Conservation (phyloP, 1,284 basidiomycete species). For the Trametes hirsuta region DNA sequence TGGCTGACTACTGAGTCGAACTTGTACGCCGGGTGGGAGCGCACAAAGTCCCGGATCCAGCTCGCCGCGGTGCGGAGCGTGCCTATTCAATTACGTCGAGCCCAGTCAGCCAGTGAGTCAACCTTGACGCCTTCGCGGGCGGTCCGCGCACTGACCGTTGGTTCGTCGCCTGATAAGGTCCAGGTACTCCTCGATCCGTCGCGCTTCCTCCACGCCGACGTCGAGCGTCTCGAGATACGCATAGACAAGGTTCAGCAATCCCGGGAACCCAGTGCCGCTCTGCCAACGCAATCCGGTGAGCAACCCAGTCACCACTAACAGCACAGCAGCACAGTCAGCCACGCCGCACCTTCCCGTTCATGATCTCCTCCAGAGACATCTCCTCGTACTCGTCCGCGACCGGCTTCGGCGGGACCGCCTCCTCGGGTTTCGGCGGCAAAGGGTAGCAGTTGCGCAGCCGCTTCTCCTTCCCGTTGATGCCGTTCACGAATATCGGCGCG, state of each 20-base stretch:
- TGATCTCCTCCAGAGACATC: conserved; percentile 92
- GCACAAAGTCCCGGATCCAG: conserved; percentile 94
- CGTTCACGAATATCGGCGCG: conserved; percentile 28
- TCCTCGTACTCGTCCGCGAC: conserved; percentile 90
- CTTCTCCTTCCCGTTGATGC: conserved; percentile 53
- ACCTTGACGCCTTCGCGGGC: background rate
- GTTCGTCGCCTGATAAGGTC: conserved; percentile 81
- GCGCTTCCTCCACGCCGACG: conserved; percentile 64
- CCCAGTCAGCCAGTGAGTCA: conserved; percentile 18
- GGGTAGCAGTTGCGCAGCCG: conserved; percentile 75
- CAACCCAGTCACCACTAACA: background rate
- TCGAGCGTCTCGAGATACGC: conserved; percentile 91
- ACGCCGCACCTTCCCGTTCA: conserved; percentile 82
- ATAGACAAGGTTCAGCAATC: conserved; percentile 84
- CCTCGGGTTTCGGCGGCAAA: conserved; percentile 52
- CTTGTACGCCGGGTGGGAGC: conserved; percentile 88
- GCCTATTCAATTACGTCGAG: conserved; percentile 46
- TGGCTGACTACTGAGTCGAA: conserved; percentile 89
- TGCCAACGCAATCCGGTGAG: background rate
- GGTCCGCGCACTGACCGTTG: conserved; percentile 58
- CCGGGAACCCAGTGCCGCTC: conserved; percentile 75
- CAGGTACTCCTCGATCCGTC: conserved; percentile 77
- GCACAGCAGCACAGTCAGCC: background rate
- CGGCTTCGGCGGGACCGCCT: conserved; percentile 45
- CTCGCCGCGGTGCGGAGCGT: conserved; percentile 87